Base-by-base conservation (phyloP, 352 stramenopile species). In the Peronosclerospora sorghi region DNA sequence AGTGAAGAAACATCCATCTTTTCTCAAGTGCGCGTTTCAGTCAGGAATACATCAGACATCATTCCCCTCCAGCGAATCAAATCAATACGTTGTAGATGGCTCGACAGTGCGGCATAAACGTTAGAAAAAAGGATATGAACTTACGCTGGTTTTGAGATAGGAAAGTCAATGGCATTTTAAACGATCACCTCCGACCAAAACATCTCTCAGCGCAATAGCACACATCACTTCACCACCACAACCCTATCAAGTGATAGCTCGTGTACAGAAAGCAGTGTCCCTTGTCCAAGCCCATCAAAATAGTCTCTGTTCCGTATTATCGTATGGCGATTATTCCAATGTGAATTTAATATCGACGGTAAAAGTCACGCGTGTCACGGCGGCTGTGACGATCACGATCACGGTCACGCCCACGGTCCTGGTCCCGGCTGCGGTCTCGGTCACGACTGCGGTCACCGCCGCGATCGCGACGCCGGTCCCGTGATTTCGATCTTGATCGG, bases 371-470 rank as follows among this genome's bases (percentile, higher is more conserved):
- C 32, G 71, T 73, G 30, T 80, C 68, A 18, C 65, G 64, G 47
- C 66, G 73, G 42, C 67, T 61, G 15, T 62, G 56, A 17, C 65
- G 69, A 35, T 83, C 68, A 18, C 65, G 65, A 15, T 68, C 56
- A 19, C 69, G 67, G n/a, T n/a, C n/a, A n/a, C n/a, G n/a, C n/a
- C n/a, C n/a, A n/a, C n/a, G n/a, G n/a, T n/a, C n/a, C n/a, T 35
- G 73, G 64, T 0, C n/a, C n/a, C 69, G 57, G 5, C 73, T 66
- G 10, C 62, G 59, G 36, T 71, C 68, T 30, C 63, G 59, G 42
- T 40, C 44, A 6, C 59, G 64, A 17, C 68, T 63, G 4, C 65
- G 64, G 15, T 72, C 67, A 20, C 53, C 54, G 14, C 61, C 62
- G 29, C 59, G 64, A 18, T 63, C 56, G 30, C 61, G 61, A 46